Evolutionary conservation across 352 stramenopile genomes (phyloP).

Genomic region (Elongisporangium prolatum): DNA sequence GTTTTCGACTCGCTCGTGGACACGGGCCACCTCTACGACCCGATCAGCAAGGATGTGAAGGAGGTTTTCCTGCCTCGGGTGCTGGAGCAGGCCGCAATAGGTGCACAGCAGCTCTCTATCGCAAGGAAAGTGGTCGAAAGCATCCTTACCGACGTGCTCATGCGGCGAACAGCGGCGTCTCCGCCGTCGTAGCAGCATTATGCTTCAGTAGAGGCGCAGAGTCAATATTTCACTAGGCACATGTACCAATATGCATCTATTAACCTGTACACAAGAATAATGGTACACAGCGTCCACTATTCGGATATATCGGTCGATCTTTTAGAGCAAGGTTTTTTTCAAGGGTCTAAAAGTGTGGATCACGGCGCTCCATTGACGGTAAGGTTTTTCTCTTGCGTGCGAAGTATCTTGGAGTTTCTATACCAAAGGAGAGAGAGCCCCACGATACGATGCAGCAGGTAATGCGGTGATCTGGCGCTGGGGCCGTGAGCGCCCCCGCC

Average conservation of each 20-base stretch:
- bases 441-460: constrained; percentile 8
- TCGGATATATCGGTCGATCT: not conserved
- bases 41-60: constrained; percentile 76
- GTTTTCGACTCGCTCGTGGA: constrained; percentile 88
- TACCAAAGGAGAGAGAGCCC: constrained; percentile 2
- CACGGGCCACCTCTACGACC: constrained; percentile 88
- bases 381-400: not conserved
- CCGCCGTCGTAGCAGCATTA: not conserved
- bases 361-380: not conserved
- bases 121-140: constrained; percentile 27
- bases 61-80: constrained; percentile 74
- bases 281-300: not conserved
- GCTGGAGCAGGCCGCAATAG: constrained; percentile 34
- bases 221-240: not conserved
- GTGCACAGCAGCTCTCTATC: constrained; percentile 36
- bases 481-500: too few relatives aligned
- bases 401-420: constrained; percentile 1
- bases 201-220: not conserved
- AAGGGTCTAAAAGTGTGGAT: not conserved
- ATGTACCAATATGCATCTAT: not conserved
- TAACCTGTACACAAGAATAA: not conserved
- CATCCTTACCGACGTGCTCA: constrained; percentile 26
- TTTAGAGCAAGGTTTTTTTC: not conserved
- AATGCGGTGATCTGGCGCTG: not conserved
- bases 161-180: constrained; percentile 15